Conservation (phyloP, 2,329 filamentous ascomycete genomes). For the Phyllachora maydis region DNA sequence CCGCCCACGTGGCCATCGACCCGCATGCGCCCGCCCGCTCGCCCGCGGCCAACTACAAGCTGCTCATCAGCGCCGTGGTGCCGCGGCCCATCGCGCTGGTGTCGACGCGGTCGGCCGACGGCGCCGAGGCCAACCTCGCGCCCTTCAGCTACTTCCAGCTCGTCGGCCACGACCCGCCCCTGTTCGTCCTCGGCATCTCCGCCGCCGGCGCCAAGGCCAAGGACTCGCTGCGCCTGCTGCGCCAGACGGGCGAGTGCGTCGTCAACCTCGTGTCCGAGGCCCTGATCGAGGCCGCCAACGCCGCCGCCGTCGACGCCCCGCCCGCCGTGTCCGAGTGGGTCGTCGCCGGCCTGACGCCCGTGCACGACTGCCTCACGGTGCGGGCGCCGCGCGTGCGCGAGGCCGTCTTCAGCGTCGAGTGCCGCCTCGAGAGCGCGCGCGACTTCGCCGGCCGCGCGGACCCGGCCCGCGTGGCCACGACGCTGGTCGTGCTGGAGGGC, state of each 20-base stretch:
- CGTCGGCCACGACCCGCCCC: constrained; percentile 67
- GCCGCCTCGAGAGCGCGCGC: constrained; percentile 48
- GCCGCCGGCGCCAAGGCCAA: constrained; percentile 35
- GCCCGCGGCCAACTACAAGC: constrained; percentile 65
- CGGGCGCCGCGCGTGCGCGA: constrained; percentile 57
- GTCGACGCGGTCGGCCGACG: constrained; percentile 35
- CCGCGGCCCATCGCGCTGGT: constrained; percentile 55
- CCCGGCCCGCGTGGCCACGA: constrained; percentile 55
- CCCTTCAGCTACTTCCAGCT: constrained; percentile 79
- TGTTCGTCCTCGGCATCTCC: constrained; percentile 45
- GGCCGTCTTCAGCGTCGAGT: constrained; percentile 68
- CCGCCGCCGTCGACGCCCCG: constrained; percentile 58
- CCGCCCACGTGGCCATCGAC: constrained; percentile 53
- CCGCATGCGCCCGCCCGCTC: constrained; percentile 53
- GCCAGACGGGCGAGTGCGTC: constrained; percentile 52
- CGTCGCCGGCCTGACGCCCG: constrained; percentile 54
- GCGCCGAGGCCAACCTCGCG: constrained; percentile 51
- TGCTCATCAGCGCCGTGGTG: constrained; percentile 65
- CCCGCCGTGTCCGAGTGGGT: constrained; percentile 63
- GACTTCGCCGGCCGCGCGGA: constrained; percentile 58
- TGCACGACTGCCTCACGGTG: constrained; percentile 40
- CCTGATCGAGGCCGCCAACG: constrained; percentile 75
- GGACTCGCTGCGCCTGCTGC: constrained; percentile 58
- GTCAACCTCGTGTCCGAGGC: constrained; percentile 79
- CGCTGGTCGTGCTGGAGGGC: constrained; percentile 62